These are phyloP conservation scores for Sclerotiophoma versabilis DNA, from an alignment of 2,329 filamentous ascomycete species.

Conservation along the genomic window DNA sequence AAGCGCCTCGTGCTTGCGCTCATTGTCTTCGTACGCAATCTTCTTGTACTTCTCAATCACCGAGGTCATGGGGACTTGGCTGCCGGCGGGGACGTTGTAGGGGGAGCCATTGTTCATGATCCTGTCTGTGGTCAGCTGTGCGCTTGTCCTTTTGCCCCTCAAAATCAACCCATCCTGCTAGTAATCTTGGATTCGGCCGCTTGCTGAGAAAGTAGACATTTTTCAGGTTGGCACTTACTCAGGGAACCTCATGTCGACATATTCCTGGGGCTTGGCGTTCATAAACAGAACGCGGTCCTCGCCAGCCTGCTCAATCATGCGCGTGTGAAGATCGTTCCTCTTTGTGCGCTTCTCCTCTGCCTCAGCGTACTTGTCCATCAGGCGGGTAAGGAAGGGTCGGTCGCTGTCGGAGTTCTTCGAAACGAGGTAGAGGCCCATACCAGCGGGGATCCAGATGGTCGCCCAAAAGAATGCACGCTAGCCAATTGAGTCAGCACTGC, in stretches of 20 bases:
- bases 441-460: conserved; percentile 55
- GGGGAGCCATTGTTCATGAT: conserved; percentile 69
- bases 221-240: conserved; percentile 62
- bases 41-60: conserved; percentile 70
- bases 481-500: conserved; percentile 32
- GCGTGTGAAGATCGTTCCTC: conserved; percentile 67
- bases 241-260: conserved; percentile 65
- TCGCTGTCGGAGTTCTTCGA: conserved; percentile 52
- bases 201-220: not conserved
- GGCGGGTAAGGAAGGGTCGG: conserved; percentile 53
- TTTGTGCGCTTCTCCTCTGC: conserved; percentile 61
- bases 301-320: conserved; percentile 68
- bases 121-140: conserved; percentile 50
- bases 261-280: conserved; percentile 54
- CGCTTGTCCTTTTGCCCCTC: not conserved
- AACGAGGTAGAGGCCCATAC: conserved; percentile 55
- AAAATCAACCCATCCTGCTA: not conserved
- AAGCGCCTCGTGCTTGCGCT: conserved; percentile 59
- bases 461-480: conserved; percentile 61
- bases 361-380: conserved; percentile 64
- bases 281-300: conserved; percentile 67
- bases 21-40: conserved; percentile 63
- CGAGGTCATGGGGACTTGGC: conserved; percentile 64
- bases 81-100: conserved; percentile 69
- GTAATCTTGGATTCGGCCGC: not conserved